Conservation (phyloP, 1,284 basidiomycete genomes). For the Waitea zeae region DNA sequence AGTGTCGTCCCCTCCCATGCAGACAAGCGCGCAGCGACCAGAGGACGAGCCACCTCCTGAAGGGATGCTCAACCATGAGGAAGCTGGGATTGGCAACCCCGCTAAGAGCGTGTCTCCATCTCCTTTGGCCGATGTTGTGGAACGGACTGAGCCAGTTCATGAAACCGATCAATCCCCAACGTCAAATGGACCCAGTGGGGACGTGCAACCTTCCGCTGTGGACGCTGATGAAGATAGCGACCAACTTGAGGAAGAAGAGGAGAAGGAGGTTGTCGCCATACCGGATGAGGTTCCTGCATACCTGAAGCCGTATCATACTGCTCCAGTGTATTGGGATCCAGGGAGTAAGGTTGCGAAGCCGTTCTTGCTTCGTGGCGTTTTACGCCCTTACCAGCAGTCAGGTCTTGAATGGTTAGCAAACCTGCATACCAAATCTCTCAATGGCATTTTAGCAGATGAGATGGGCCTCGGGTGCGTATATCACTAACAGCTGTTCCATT, state of each 20-base stretch:
- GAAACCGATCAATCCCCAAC: not conserved
- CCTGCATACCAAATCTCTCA: slow-evolving; percentile 73
- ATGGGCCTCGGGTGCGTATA: slow-evolving; percentile 74
- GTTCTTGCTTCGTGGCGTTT: slow-evolving; percentile 68
- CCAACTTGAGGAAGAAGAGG: slow-evolving; percentile 9
- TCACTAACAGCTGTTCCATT: not conserved
- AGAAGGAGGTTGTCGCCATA: too few species aligned
- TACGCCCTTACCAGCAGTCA: slow-evolving; percentile 89
- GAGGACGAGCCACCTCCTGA: too few species aligned
- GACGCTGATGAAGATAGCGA: slow-evolving; percentile 11
- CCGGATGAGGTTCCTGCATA: slow-evolving; percentile 34
- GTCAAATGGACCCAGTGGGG: not conserved
- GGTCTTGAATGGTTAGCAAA: slow-evolving; percentile 93
- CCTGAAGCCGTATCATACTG: slow-evolving; percentile 46
- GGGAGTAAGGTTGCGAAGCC: slow-evolving; percentile 51
- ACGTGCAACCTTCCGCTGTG: slow-evolving; percentile 8
- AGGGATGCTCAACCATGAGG: too few species aligned
- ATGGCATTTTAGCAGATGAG: slow-evolving; percentile 88
- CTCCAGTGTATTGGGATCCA: slow-evolving; percentile 46
- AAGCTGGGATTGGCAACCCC: too few species aligned
- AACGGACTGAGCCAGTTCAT: not conserved
- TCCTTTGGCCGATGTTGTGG: too few species aligned
- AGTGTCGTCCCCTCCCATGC: too few species aligned
- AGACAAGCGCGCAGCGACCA: too few species aligned
- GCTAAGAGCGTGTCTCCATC: too few species aligned